Base-by-base conservation (phyloP, 257 asterid genomes). In the Nyctanthes arbortristis region DNA sequence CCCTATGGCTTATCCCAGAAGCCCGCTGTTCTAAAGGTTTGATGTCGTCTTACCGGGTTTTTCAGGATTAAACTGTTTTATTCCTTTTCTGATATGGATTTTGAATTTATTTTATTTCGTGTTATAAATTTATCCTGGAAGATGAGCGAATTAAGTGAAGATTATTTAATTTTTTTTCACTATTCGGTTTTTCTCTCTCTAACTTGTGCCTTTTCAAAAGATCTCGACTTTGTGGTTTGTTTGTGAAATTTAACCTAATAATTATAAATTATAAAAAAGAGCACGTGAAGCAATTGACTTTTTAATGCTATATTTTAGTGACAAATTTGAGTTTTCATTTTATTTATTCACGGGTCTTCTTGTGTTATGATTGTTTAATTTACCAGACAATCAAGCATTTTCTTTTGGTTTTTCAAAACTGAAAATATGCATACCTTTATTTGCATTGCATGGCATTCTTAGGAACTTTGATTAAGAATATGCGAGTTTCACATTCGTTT, bases 1-100 rank as follows among this genome's bases (percentile, higher is more conserved):
- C 98, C 98, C 32, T 89, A 82, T 67, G 97, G 96, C 49, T 75
- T 93, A 60, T 84, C 96, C 63, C 75, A 12, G 8, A 93, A 90
- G 67, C 90, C 96, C 60, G 96, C 98, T 7, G 79, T 90, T 66
- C 65, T 90, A 25, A 90, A 87, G 95, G 98, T 32, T 32, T 32
- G 7, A 32, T 1, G 35, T 32, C 7, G 4, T 32, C 4, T 32
- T 32, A 32, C 4, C 3, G 43, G 43, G 43, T 36, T 36, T 36
- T 36, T 22, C 5, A 54, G 28, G 20, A 35, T 20, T 11, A n/a
- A n/a, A 9, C 43, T 8, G 12, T 11, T 10, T 36, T 36, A 36
- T 16, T 36, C 11, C 11, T 36, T 36, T 7, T 36, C 12, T 11
- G 7, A 32, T 32, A 1, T 32, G 35, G 35, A 1, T 32, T 32